Evolutionary conservation across 2,329 filamentous ascomycete species (phyloP).

Genomic region (Botrytis fragariae): DNA sequence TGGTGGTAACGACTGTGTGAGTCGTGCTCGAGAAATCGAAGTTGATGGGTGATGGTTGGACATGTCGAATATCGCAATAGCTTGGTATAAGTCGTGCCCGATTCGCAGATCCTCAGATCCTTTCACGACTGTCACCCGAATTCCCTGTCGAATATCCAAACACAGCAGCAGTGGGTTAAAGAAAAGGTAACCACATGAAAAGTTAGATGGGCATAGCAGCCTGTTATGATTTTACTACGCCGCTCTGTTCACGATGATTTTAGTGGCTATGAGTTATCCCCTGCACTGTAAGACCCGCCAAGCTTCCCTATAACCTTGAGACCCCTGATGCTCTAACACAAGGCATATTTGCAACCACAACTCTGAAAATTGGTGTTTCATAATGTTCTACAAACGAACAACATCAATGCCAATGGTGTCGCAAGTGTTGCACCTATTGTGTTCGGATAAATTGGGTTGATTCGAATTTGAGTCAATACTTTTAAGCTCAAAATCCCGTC

Average conservation of each 20-base stretch:
- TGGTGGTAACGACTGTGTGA: slow-evolving; percentile 31
- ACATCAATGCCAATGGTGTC: slow-evolving; percentile 4
- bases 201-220: slow-evolving; percentile 8
- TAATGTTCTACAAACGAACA: slow-evolving; percentile 5
- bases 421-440: slow-evolving; percentile 6
- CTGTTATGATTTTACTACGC: slow-evolving; percentile 10
- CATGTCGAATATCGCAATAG: slow-evolving; percentile 22
- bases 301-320: not conserved
- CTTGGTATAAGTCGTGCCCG: slow-evolving; percentile 6
- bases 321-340: slow-evolving; percentile 15
- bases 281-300: slow-evolving; percentile 4
- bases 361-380: slow-evolving; percentile 15
- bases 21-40: slow-evolving; percentile 28
- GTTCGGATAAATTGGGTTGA: not conserved
- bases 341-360: slow-evolving; percentile 8
- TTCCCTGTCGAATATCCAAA: slow-evolving; percentile 4
- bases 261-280: slow-evolving; percentile 8
- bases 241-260: slow-evolving; percentile 16
- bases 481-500: not conserved
- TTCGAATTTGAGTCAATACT: not conserved
- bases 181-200: not conserved
- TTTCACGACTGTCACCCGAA: slow-evolving; percentile 13
- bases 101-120: slow-evolving; percentile 13
- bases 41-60: slow-evolving; percentile 24
- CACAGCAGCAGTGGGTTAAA: slow-evolving; percentile 12